Base-by-base conservation (phyloP, 768 basidiomycete genomes). In the Mycena chlorophos region DNA sequence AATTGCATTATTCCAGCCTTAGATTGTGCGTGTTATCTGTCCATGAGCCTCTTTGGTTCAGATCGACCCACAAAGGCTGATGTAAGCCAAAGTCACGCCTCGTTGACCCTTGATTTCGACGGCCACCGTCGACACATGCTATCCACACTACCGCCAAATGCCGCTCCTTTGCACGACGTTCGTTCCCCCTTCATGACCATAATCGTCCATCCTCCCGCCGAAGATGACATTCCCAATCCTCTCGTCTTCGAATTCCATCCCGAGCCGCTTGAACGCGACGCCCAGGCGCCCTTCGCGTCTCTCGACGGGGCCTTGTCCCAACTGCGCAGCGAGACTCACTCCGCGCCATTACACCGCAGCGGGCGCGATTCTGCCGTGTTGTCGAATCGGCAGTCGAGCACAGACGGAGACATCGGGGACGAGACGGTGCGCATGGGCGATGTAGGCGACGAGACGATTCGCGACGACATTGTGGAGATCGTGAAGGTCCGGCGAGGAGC, bases 391-490 rank as follows among this genome's bases (percentile, higher is more conserved):
- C 38, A 61, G 59, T 45, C 40, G 27, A 46, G 22, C 23, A 23
- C 49, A 20, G 51, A 71, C 2, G 52, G 51, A 40, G 63, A 64
- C 3, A 20, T 34, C 26, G 66, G 65, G 27, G 61, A 63, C 48
- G 57, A 58, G 26, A 60, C 51, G 37, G 58, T 51, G 40, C 43
- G 50, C 67, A n/a, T n/a, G n/a, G n/a, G n/a, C n/a, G n/a, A n/a
- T n/a, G n/a, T n/a, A n/a, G n/a, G n/a, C n/a, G n/a, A n/a, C n/a
- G n/a, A n/a, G 68, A 77, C 55, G 81, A 80, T 56, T 83, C 80
- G 19, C n/a, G n/a, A n/a, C n/a, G 84, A 84, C 61, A 76, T 86
- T 30, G 70, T 85, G 14, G 85, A 87, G 65, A 79, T 86, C 27
- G 73, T 86, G 34, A 84, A 82, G 64, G 77, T 86, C 54, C 73